Evolutionary conservation across 768 basidiomycete genomes (phyloP).

Genomic region (Amanita rubescens): DNA sequence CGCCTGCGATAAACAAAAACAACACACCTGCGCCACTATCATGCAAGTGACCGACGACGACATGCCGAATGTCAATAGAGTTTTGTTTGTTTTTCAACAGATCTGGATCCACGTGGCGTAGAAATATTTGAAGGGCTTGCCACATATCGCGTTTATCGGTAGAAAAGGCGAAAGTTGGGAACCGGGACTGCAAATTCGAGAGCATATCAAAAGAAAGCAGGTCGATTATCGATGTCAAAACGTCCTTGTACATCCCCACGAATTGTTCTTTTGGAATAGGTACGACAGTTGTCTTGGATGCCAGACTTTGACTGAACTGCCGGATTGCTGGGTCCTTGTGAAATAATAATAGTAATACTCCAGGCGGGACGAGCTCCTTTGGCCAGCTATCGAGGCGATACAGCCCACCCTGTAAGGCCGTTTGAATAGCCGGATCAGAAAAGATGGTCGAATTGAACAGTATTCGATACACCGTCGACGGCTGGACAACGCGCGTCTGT

Average conservation of each 20-base stretch:
- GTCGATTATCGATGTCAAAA: constrained; percentile 33
- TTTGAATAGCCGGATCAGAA: constrained; percentile 38
- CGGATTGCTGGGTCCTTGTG: constrained; percentile 42
- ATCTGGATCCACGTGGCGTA: constrained; percentile 50
- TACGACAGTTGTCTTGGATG: constrained; percentile 25
- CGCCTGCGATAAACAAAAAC: constrained; percentile 9
- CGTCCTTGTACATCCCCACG: constrained; percentile 35
- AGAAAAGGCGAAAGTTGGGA: constrained; percentile 21
- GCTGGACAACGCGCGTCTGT: constrained; percentile 14
- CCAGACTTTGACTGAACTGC: constrained; percentile 50
- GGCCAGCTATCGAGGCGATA: constrained; percentile 44
- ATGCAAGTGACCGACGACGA: constrained; percentile 55
- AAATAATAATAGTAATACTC: constrained; percentile 51
- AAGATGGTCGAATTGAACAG: constrained; percentile 56
- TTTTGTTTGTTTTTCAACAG: constrained; percentile 24
- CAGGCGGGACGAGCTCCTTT: constrained; percentile 48
- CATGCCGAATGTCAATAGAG: constrained; percentile 38
- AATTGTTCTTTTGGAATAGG: constrained; percentile 47
- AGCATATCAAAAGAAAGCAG: constrained; percentile 17
- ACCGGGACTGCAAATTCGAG: background rate
- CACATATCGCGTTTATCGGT: constrained; percentile 42
- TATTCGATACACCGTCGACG: constrained; percentile 54
- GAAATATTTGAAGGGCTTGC: constrained; percentile 33
- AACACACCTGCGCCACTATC: constrained; percentile 49
- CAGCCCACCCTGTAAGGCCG: constrained; percentile 28